Evolutionary conservation across 495 filamentous ascomycete genomes (phyloP), one percentile per base, ranked within the genome.

Genomic region (Penicillium manginii): DNA sequence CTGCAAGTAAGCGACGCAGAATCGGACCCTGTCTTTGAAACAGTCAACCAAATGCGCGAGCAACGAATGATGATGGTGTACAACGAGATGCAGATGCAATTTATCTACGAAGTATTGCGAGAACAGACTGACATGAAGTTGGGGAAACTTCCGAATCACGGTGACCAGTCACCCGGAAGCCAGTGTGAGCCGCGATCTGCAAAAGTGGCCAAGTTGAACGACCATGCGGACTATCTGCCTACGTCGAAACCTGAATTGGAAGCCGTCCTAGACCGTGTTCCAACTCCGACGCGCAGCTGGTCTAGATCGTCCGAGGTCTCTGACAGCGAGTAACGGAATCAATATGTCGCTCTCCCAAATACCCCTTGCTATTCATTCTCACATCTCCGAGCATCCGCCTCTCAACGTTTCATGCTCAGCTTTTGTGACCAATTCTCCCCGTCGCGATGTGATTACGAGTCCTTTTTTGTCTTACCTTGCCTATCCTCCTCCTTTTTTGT

Each of bases 11-110:
- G 68, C 35, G 73, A 79, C 29, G 58, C 73, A n/a, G 70, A 78
- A 9, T 62, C 64, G n/a, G 87, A 89, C 61, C 81, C 82, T 0
- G 80, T 91, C 14, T 91, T 88, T 60, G 82, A 89, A 15, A 86
- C 87, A 7, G 96, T 99, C 46, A 87, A 96, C 60, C 75, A 78
- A 63, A 81, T 99, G 65, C 84, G 96, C 26, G 83, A 93, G 73
- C 96, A 99, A 76, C 81, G 96, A 37, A 91, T 91, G 84, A 90
- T 88, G 70, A 99, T 98, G 96, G 96, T 99, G 4, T 94, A 98
- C 73, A 88, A 88, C 29, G 89, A 93, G 66, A 72, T 81, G 62
- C 96, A 99, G 73, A 91, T 91, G 66, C 71, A 83, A 17, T 98
- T 99, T 68, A 83, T 99, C 43, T 98, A 99, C 74, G 86, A 91